Evolutionary conservation across 768 basidiomycete species (phyloP).

Genomic region (Lentinula detonsa): DNA sequence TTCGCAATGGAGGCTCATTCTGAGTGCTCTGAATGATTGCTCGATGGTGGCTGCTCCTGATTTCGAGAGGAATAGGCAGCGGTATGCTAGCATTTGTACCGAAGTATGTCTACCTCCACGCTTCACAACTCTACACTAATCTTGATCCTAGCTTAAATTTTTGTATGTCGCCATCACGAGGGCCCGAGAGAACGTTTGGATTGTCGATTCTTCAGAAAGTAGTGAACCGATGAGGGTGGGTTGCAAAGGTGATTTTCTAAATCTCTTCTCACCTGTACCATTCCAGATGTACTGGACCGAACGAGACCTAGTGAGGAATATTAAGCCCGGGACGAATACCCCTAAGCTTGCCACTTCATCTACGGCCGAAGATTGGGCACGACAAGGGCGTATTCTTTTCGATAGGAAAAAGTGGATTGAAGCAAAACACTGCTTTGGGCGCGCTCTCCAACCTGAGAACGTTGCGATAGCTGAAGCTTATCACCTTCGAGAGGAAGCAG

Average conservation of each 20-base stretch:
- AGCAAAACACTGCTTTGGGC: slow-evolving; percentile 40
- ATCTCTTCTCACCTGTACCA: neutral
- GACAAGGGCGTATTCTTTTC: slow-evolving; percentile 35
- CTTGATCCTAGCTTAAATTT: slow-evolving; percentile 45
- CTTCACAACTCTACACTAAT: neutral
- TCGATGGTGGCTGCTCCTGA: slow-evolving; percentile 27
- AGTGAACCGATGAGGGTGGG: slow-evolving; percentile 54
- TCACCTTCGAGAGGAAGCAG: slow-evolving; percentile 34
- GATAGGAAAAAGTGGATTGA: slow-evolving; percentile 24
- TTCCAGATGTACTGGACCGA: slow-evolving; percentile 36
- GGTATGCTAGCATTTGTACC: slow-evolving; percentile 50
- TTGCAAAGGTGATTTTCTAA: neutral
- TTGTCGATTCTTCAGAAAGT: slow-evolving; percentile 54
- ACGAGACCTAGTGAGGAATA: slow-evolving; percentile 29
- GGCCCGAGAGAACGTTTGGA: slow-evolving; percentile 65
- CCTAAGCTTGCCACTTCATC: slow-evolving; percentile 40
- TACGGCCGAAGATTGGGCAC: slow-evolving; percentile 37
- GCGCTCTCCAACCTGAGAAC: slow-evolving; percentile 29
- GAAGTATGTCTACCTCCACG: slow-evolving; percentile 34
- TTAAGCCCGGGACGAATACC: slow-evolving; percentile 28
- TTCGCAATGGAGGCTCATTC: slow-evolving; percentile 55
- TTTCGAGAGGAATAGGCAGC: slow-evolving; percentile 43
- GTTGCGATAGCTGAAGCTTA: slow-evolving; percentile 37
- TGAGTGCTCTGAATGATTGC: slow-evolving; percentile 32
- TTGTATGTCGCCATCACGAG: slow-evolving; percentile 72